Base-by-base conservation (phyloP, 164 flowering plant species). In the Vitis vinifera region DNA sequence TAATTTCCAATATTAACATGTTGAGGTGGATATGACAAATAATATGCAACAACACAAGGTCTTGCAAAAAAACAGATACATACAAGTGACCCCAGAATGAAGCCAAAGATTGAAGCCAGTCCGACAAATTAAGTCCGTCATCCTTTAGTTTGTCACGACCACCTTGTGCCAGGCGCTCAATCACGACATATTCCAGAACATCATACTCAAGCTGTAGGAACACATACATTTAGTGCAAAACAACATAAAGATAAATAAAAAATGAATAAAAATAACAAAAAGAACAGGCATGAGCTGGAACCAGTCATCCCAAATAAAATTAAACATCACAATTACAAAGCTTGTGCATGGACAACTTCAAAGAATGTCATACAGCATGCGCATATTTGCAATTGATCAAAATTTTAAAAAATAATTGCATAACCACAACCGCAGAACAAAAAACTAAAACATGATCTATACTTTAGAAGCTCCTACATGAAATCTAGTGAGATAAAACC, bases 71-170 rank as follows among this genome's bases (percentile, higher is more conserved):
- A 67, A 65, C 3, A 78, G 63, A 73, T 51, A 85, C 99, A 73
- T 96, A 96, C 99, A 96, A 79, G 82, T 92, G 98, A 44, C 99
- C 99, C 99, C 99, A 96, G 79, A 96, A 96, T 65, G 97, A 96
- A 72, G 99, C 99, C 81, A 96, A 75, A 19, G 97, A 96, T 67
- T 93, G 99, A 71, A 96, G 99, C 99, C 99, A 96, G 71, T 96
- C 99, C 6, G 98, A 94, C 78, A 96, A 76, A 80, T 96, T 96
- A 68, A 96, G 87, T 65, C 99, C 99, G 80, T 96, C 98, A 59
- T 93, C 99, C 77, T 96, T 96, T 15, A 96, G 84, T 78, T 96
- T 96, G 62, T 92, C 97, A 44, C 99, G 97, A 9, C 98, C 98
- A 17, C 84, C 87, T 86, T 89, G 98, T 52, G 92, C 97, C 83